A percentile compares a stretch with the other conserved stretches of the same genome.
Evolutionary conservation across 2,329 filamentous ascomycete genomes (phyloP).

Genomic region (Zasmidium cellare): DNA sequence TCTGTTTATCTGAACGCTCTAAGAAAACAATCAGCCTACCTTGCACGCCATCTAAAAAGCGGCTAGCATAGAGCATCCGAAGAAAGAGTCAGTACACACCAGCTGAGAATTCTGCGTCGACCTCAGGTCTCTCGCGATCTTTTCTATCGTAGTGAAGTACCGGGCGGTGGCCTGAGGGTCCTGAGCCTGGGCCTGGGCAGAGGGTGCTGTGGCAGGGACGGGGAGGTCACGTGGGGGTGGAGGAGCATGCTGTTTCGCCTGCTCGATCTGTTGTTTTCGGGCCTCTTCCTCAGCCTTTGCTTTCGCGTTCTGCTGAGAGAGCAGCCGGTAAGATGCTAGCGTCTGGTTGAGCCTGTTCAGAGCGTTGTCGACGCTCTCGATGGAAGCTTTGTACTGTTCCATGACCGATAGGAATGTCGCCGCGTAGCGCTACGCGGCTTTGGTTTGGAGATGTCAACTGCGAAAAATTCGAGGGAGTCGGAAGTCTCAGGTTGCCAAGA

Average conservation of each 20-base stretch:
- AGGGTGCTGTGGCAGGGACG: background rate
- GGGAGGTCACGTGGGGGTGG: background rate
- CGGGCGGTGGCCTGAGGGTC: background rate
- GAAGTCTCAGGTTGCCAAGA: background rate
- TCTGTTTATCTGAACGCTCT: constrained; percentile 6
- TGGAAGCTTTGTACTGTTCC: constrained; percentile 31
- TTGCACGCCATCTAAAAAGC: background rate
- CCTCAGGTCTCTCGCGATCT: background rate
- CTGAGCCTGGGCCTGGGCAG: background rate
- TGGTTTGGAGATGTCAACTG: background rate
- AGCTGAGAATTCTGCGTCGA: constrained; percentile 9
- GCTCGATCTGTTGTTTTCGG: background rate
- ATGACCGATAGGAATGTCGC: constrained; percentile 17
- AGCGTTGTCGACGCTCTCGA: constrained; percentile 32
- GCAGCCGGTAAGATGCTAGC: constrained; percentile 29
- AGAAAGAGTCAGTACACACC: constrained; percentile 19
- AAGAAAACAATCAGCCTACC: constrained; percentile 20
- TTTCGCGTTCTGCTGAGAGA: constrained; percentile 12
- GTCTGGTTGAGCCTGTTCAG: constrained; percentile 33
- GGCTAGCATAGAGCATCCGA: background rate
- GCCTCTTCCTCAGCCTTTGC: background rate
- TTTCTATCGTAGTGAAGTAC: background rate
- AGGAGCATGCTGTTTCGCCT: background rate
- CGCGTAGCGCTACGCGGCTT: background rate
- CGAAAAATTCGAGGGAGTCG: constrained; percentile 1